A percentile compares a stretch with the other conserved stretches of the same genome.
phyloP scores from a whole-genome alignment of 2,329 filamentous ascomycete species.

The Lasiodiplodia sp. region DNA sequence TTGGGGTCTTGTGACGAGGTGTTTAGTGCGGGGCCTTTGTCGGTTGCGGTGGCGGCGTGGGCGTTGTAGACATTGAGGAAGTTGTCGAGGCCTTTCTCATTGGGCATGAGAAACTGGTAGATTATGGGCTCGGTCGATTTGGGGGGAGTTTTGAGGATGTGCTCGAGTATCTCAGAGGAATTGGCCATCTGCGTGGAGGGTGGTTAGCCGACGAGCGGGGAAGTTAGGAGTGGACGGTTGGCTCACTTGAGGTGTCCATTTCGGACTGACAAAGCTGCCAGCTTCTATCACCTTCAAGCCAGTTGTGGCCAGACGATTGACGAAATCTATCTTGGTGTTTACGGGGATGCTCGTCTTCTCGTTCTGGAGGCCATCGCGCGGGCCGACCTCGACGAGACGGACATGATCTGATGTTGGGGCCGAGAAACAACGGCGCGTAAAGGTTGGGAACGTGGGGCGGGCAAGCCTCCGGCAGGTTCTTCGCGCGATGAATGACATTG shows the following conservation, averaged over 20 bases:
- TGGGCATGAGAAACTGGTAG: conserved; percentile 84
- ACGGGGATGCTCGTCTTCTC: conserved; percentile 76
- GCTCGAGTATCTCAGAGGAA: conserved; percentile 75
- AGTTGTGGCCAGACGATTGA: conserved; percentile 71
- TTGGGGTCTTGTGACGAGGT: conserved; percentile 54
- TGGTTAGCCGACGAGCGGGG: conserved; percentile 32
- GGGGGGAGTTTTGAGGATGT: conserved; percentile 67
- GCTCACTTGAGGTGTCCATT: conserved; percentile 75
- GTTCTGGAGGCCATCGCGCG: conserved; percentile 81
- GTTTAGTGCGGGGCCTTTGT: conserved; percentile 50
- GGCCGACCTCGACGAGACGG: conserved; percentile 68
- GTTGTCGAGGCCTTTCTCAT: conserved; percentile 73
- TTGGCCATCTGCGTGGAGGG: conserved; percentile 72
- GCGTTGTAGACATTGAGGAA: conserved; percentile 61
- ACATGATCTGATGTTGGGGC: conserved; percentile 44
- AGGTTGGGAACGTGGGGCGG: background rate
- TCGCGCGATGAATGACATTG: conserved; percentile 18
- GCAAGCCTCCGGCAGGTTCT: conserved; percentile 9
- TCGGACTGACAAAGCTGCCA: conserved; percentile 82
- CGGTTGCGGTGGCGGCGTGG: conserved; percentile 52
- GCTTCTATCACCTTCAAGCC: conserved; percentile 79
- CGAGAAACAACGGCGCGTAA: conserved; percentile 13
- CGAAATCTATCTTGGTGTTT: conserved; percentile 77
- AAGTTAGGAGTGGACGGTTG: conserved; percentile 25
- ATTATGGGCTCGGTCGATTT: conserved; percentile 64